Evolutionary conservation across 495 filamentous ascomycete species (phyloP), one percentile per base, ranked within the genome.

Genomic region (Melanomma pulvis-pyrius): DNA sequence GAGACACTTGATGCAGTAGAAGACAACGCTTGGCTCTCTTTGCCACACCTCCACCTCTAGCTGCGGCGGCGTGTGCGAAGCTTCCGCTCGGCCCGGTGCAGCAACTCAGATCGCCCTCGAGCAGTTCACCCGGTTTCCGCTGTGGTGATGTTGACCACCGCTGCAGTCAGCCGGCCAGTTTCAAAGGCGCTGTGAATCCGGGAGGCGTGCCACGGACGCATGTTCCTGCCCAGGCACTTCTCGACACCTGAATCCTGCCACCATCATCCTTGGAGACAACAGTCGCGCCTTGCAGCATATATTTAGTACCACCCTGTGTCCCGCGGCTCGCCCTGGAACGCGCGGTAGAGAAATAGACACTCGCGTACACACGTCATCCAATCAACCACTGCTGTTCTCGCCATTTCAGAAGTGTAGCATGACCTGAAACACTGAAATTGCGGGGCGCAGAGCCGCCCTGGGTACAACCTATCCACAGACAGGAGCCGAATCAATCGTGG

Each of bases 1-100:
- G 56, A 59, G 56, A 59, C 56, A 59, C 32, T 44, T 28, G 26
- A 55, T 55, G 56, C 36, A 48, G 36, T 24, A 46, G 52, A 32
- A 28, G 39, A 28, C 17, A 44, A 44, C n/a, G 39, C 39, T 44
- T 44, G 39, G 39, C 39, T n/a, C n/a, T n/a, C n/a, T n/a, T n/a
- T 12, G 39, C 39, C 39, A 36, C 32, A 44, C 39, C 39, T 44
- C 39, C 39, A n/a, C 39, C 17, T 44, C n/a, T 15, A 6, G 17
- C 39, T 44, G 39, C 3, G 8, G 39, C 39, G 13, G 8, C 2
- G 39, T 44, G 39, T 6, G 13, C 39, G n/a, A n/a, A n/a, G 9
- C 39, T 44, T 44, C 39, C 39, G 39, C 9, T 44, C 39, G 39
- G 39, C 39, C 39, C 39, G 39, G 39, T 15, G 2, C 39, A 44